Percentiles rank a stretch among this genome's conserved stretches.
These are phyloP conservation scores for Primulina eburnea DNA, from an alignment of 257 asterid genomes.

Conservation along the genomic window DNA sequence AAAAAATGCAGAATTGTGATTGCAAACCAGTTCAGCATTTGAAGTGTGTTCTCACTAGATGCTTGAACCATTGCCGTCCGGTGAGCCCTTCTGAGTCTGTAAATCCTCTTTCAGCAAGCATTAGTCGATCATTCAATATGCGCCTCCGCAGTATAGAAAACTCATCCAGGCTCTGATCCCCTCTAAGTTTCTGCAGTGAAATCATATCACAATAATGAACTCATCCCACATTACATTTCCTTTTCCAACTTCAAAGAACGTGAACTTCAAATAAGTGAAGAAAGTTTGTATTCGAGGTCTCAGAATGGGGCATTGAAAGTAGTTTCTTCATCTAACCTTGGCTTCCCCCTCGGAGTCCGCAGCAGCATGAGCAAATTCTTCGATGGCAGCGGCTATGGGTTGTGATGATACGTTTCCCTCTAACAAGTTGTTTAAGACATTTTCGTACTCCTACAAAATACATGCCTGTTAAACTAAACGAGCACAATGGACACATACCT, in stretches of 20 bases:
- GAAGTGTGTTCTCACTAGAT: slow-evolving; percentile 56
- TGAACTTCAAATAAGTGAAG: background rate
- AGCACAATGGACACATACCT: background rate
- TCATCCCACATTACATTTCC: background rate
- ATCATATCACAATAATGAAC: background rate
- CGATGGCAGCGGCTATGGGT: slow-evolving; percentile 58
- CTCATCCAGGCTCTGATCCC: slow-evolving; percentile 33
- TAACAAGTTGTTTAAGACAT: slow-evolving; percentile 40
- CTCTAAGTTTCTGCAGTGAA: slow-evolving; percentile 47
- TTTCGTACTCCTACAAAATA: slow-evolving; percentile 48
- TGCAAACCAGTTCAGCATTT: background rate
- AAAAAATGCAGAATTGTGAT: background rate
- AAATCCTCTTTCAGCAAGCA: slow-evolving; percentile 88
- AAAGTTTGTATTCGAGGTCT: background rate
- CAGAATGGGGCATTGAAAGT: background rate
- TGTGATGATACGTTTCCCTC: slow-evolving; percentile 52
- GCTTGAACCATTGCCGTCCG: slow-evolving; percentile 80
- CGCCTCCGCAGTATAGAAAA: slow-evolving; percentile 48
- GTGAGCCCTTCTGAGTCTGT: slow-evolving; percentile 69
- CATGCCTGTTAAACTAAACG: background rate
- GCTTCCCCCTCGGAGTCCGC: slow-evolving; percentile 43
- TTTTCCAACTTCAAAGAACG: no score
- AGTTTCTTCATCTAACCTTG: slow-evolving; percentile 46
- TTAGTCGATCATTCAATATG: slow-evolving; percentile 65
- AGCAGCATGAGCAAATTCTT: slow-evolving; percentile 63